Percentiles rank a stretch among this genome's conserved stretches.
Evolutionary conservation across 1,139 yeast species (phyloP).

Genomic region (Williopsis jadinii): DNA sequence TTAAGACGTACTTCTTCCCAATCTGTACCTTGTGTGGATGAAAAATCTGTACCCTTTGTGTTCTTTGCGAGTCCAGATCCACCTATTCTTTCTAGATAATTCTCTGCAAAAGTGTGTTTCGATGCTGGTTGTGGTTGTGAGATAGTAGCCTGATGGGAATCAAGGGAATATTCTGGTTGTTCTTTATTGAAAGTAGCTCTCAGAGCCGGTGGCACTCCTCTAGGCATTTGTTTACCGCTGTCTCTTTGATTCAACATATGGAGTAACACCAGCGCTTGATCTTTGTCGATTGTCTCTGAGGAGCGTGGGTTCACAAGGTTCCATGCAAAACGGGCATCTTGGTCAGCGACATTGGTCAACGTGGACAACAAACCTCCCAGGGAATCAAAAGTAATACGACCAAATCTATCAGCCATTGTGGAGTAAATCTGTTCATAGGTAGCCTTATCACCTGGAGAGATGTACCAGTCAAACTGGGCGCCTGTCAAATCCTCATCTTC

Average conservation of each 20-base stretch:
- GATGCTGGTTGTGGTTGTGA: slow-evolving; percentile 13
- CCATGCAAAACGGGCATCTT: slow-evolving; percentile 94
- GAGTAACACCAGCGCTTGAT: slow-evolving; percentile 81
- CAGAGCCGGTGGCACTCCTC: slow-evolving; percentile 90
- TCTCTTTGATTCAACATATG: slow-evolving; percentile 90
- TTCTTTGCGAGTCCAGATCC: slow-evolving; percentile 26
- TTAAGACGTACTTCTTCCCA: slow-evolving; percentile 86
- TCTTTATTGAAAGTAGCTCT: slow-evolving; percentile 90
- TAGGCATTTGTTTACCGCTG: slow-evolving; percentile 80
- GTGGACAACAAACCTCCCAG: slow-evolving; percentile 63
- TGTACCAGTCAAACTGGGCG: slow-evolving; percentile 76
- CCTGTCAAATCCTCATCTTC: slow-evolving; percentile 22
- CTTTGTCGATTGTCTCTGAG: slow-evolving; percentile 83
- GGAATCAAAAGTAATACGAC: slow-evolving; percentile 74
- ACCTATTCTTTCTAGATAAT: slow-evolving; percentile 21
- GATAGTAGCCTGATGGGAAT: slow-evolving; percentile 41
- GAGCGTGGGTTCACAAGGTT: slow-evolving; percentile 87
- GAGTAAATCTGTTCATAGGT: slow-evolving; percentile 76
- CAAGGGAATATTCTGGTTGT: slow-evolving; percentile 68
- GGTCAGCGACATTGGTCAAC: slow-evolving; percentile 64
- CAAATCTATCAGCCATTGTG: slow-evolving; percentile 69
- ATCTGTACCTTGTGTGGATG: slow-evolving; percentile 64
- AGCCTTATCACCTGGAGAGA: slow-evolving; percentile 76
- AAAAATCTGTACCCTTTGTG: slow-evolving; percentile 67
- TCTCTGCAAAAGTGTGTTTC: slow-evolving; percentile 21